Conservation (phyloP, 257 asterid species). For the Scutellaria galericulata region DNA sequence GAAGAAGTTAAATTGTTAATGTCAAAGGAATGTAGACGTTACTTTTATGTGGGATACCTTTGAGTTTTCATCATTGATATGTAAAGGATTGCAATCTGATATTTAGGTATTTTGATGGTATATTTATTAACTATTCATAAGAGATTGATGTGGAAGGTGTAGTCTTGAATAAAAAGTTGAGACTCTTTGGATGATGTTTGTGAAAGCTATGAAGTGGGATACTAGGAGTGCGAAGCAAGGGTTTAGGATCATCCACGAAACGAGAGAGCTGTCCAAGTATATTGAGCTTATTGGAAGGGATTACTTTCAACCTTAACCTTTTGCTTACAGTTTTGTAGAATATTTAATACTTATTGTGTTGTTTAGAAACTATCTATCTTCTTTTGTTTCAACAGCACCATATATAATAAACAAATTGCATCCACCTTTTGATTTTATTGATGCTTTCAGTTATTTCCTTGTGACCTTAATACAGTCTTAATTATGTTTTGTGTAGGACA, state of each 20-base stretch:
- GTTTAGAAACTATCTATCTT: background rate
- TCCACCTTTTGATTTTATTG: background rate
- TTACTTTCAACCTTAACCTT: too few relatives aligned
- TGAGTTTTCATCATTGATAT: background rate
- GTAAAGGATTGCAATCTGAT: slow-evolving; percentile 1
- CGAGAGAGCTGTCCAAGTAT: background rate
- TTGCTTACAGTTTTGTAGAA: too few relatives aligned
- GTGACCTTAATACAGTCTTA: background rate
- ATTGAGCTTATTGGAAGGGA: background rate
- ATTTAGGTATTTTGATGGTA: background rate
- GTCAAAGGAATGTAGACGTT: background rate
- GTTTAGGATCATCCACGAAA: background rate
- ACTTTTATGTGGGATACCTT: background rate
- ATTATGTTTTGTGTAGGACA: slow-evolving; percentile 58
- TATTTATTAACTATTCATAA: background rate
- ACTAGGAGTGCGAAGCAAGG: background rate
- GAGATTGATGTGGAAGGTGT: slow-evolving; percentile 4
- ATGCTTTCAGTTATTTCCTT: slow-evolving; percentile 2
- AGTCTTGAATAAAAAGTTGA: slow-evolving; percentile 27
- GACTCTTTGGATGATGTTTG: background rate
- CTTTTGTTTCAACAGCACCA: background rate
- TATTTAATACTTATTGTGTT: too few relatives aligned
- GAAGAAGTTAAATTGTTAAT: background rate
- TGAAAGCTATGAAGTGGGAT: background rate
- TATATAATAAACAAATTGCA: background rate